Evolutionary conservation across 2,329 filamentous ascomycete genomes (phyloP), one percentile per base, ranked within the genome.

Genomic region (Fusarium denticulatum): DNA sequence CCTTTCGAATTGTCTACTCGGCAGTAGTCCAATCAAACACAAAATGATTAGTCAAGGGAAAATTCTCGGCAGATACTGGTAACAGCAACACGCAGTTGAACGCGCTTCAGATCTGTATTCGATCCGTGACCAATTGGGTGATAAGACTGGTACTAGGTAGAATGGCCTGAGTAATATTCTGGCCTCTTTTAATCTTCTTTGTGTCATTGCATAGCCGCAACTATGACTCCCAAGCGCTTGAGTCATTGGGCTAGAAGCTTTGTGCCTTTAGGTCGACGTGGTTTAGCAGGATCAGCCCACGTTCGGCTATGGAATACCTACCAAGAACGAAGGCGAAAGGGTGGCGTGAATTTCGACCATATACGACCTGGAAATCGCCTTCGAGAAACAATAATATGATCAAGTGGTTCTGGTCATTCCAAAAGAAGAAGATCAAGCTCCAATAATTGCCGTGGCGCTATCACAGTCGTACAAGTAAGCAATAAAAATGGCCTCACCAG

Each of bases 331-430:
- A 20, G 52, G 36, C 52, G 15, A 53, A 26, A 52, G 14, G 3
- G 50, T 28, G 50, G 34, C 24, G 34, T 36, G 6, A 0, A 39
- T 28, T 1, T 13, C 3, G 24, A 30, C 11, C 36, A 30, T n/a
- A 24, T 14, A 40, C 0, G 24, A 30, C 5, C 7, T 2, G 2
- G 24, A 0, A 13, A 14, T n/a, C 3, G 13, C 20, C 2, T 30
- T 16, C 2, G n/a, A 6, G 8, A 22, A 55, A n/a, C 14, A 39
- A 18, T 37, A 11, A 30, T 1, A 24, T 13, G 0, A 1, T 14
- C 22, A 14, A n/a, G 26, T 30, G 52, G 36, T 0, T 30, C 0
- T 13, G 26, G 2, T 1, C 4, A 0, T 42, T 11, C 26, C 0
- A 11, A 13, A 37, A 1, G 12, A 24, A 20, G 26, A 30, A 16